Conservation (phyloP, 768 basidiomycete genomes). For the Leccinum arenicola region DNA sequence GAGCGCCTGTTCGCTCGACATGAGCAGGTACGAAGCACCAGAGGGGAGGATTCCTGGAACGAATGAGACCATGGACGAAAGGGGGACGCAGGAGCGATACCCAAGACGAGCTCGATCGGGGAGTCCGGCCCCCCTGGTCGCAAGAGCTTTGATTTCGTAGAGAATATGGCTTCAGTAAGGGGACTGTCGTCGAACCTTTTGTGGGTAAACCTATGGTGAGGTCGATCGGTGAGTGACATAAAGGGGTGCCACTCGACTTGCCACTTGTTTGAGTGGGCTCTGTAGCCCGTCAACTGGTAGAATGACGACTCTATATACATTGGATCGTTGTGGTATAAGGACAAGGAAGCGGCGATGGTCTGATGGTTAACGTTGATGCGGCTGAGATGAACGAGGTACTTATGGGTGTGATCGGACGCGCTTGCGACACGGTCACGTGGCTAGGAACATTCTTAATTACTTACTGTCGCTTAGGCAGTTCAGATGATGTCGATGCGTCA, state of each 20-base stretch:
- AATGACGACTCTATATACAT: constrained; percentile 20
- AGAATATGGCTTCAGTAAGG: constrained; percentile 29
- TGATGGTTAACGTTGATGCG: too few relatives aligned
- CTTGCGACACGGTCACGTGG: too few relatives aligned
- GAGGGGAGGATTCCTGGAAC: constrained; percentile 39
- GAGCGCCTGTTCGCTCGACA: constrained; percentile 34
- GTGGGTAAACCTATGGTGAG: constrained; percentile 21
- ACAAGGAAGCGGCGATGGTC: too few relatives aligned
- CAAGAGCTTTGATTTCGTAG: constrained; percentile 29
- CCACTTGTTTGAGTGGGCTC: constrained; percentile 31
- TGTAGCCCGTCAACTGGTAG: constrained; percentile 29
- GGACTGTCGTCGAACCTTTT: constrained; percentile 35
- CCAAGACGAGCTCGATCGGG: constrained; percentile 43
- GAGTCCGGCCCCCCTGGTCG: constrained; percentile 23
- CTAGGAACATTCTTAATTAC: too few relatives aligned
- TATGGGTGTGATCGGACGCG: too few relatives aligned
- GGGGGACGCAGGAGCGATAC: constrained; percentile 20
- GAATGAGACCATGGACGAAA: not conserved
- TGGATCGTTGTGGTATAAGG: too few relatives aligned
- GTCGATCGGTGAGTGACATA: not conserved
- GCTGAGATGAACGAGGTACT: too few relatives aligned
- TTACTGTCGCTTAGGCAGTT: too few relatives aligned
- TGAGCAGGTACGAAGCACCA: constrained; percentile 46
- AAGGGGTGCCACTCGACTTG: not conserved
- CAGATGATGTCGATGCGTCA: too few relatives aligned